These are phyloP conservation scores for Xylariales sp. DNA, from an alignment of 2,329 filamentous ascomycete genomes.

Conservation along the genomic window DNA sequence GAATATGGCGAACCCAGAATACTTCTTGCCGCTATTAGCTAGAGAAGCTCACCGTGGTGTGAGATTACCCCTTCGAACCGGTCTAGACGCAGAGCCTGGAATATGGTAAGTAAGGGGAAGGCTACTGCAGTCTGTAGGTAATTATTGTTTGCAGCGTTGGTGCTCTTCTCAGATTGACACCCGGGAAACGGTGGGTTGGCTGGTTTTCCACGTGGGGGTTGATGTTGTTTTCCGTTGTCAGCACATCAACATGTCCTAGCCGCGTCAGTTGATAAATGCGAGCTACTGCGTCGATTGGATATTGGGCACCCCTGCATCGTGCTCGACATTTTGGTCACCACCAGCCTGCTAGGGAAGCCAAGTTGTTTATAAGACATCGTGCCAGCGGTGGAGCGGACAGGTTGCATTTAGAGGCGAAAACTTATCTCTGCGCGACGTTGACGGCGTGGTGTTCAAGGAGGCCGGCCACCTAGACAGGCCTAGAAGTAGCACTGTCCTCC, in stretches of 20 bases:
- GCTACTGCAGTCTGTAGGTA: neutral
- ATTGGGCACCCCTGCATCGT: conserved; percentile 30
- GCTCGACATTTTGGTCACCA: neutral
- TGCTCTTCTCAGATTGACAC: neutral
- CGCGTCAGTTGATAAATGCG: neutral
- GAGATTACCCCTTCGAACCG: neutral
- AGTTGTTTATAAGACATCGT: neutral
- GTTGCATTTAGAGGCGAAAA: neutral
- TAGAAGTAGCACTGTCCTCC: neutral
- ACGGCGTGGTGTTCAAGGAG: neutral
- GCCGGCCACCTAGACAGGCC: neutral
- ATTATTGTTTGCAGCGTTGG: conserved; percentile 5
- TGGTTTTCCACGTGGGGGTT: conserved; percentile 21
- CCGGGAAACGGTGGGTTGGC: neutral
- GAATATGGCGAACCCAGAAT: conserved; percentile 8
- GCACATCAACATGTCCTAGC: conserved; percentile 3
- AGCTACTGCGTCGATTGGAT: conserved; percentile 4
- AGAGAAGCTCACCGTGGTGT: neutral
- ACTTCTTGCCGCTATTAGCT: conserved; percentile 21
- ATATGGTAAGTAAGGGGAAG: neutral
- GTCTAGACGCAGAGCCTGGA: neutral
- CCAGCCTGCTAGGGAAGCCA: neutral
- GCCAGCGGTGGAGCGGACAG: neutral
- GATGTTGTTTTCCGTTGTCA: conserved; percentile 1
- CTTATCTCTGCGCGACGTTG: neutral